Evolutionary conservation across 1,284 basidiomycete species (phyloP).

Genomic region (Puccinia triticina): DNA sequence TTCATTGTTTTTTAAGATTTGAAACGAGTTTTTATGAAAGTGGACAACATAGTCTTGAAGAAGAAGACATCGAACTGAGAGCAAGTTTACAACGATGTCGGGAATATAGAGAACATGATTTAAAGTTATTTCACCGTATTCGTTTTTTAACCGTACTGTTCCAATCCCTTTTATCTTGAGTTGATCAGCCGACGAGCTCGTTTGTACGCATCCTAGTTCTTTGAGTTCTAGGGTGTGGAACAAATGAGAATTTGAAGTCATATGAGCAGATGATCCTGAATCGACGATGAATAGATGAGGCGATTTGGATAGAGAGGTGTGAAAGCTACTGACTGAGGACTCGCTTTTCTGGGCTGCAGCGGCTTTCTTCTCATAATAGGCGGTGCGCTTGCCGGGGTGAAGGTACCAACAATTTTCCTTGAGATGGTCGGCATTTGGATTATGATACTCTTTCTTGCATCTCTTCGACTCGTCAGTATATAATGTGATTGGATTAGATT

Average conservation of each 20-base stretch:
- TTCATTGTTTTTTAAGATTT: too few species aligned
- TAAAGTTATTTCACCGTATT: not conserved
- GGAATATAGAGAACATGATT: not conserved
- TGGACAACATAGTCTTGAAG: too few species aligned
- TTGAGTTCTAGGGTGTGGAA: not conserved
- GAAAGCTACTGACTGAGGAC: too few species aligned
- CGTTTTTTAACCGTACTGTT: not conserved
- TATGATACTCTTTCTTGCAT: too few species aligned
- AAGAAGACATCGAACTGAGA: too few species aligned
- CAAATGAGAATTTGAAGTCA: not conserved
- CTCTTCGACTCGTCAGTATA: too few species aligned
- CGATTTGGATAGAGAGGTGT: too few species aligned
- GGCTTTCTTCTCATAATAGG: not conserved
- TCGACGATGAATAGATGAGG: not conserved
- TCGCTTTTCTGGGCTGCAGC: too few species aligned
- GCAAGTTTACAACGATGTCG: not conserved
- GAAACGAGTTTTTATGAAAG: too few species aligned
- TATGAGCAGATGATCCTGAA: constrained; percentile 3
- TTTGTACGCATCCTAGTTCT: too few species aligned
- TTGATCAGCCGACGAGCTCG: not conserved
- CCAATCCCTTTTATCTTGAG: not conserved
- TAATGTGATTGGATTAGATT: too few species aligned
- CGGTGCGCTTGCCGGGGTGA: not conserved
- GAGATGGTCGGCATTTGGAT: too few species aligned
- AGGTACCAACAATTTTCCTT: not conserved